These are phyloP conservation scores for Dipodascus albidus DNA, from an alignment of 805 yeast genomes.

Conservation along the genomic window DNA sequence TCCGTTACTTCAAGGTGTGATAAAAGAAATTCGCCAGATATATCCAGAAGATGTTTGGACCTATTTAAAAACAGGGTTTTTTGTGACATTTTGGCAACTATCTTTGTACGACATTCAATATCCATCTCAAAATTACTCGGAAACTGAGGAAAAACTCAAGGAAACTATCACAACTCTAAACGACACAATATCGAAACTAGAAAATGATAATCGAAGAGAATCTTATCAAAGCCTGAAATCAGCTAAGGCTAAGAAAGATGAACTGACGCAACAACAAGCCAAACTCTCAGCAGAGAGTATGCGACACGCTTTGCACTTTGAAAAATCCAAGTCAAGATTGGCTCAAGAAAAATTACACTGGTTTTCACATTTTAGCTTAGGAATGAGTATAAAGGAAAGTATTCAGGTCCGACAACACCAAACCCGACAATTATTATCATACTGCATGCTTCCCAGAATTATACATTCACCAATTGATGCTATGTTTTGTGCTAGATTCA, in stretches of 20 bases:
- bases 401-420: conserved; percentile 10
- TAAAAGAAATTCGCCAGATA: conserved; percentile 20
- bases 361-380: conserved; percentile 15
- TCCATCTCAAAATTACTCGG: conserved; percentile 37
- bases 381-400: conserved; percentile 2
- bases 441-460: conserved; percentile 65
- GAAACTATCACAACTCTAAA: conserved; percentile 17
- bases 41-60: conserved; percentile 19
- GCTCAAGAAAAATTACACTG: conserved; percentile 19
- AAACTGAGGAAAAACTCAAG: conserved; percentile 32
- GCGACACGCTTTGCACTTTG: conserved; percentile 34
- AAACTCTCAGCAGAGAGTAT: conserved; percentile 26
- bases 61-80: conserved; percentile 31
- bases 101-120: conserved; percentile 60
- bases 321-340: conserved; percentile 23
- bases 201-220: conserved; percentile 6
- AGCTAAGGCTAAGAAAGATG: conserved; percentile 4
- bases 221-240: not conserved
- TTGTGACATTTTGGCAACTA: conserved; percentile 59
- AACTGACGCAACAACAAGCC: conserved; percentile 4
- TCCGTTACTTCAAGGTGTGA: conserved; percentile 27
- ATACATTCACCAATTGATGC: conserved; percentile 79
- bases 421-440: conserved; percentile 36
- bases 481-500: conserved; percentile 48
- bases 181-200: conserved; percentile 3